Base-by-base conservation (phyloP, 345 rosid genomes). In the Cardamine resedifolia region DNA sequence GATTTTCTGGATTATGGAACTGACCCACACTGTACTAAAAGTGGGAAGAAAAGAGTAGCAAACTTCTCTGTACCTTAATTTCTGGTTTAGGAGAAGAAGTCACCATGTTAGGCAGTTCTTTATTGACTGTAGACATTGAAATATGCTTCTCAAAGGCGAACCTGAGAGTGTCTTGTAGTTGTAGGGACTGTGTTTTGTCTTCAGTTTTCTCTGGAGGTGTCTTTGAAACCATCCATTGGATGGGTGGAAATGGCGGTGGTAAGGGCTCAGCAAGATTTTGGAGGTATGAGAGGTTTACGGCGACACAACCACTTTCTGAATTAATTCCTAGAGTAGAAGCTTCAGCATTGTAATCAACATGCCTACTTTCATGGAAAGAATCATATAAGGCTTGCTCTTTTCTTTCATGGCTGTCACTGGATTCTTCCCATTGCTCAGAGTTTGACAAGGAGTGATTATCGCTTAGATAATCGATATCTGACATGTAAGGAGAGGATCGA, bases 371-470 rank as follows among this genome's bases (percentile, higher is more conserved):
- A 66, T 47, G 70, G 80, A 82, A 73, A 69, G 89, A 79, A 78
- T 83, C 85, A 66, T 70, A 74, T 28, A 73, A 56, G 68, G 80
- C 88, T 24, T 55, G 83, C 70, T 87, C 79, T 58, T 77, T 80
- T 71, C 72, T 75, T 67, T 71, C 84, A 59, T 83, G 81, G 33
- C 85, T 79, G 43, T 73, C 82, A 66, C 81, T 81, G 38, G 87
- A 85, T 78, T 83, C 98, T 81, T 85, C 98, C 98, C 98, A 94
- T 77, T 82, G 84, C 81, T 94, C 97, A 44, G 96, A 91, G 68
- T 87, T 81, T 52, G 92, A 83, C 58, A 81, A 87, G 30, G 96
- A 88, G 66, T 79, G 77, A 70, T 76, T 78, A n/a, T 76, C 76
- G 71, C 93, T 80, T 23, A 67, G 79, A 66, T 82, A 77, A 83